Evolutionary conservation across 2,329 filamentous ascomycete genomes (phyloP), one percentile per base, ranked within the genome.

Genomic region (Teratosphaeria destructans): DNA sequence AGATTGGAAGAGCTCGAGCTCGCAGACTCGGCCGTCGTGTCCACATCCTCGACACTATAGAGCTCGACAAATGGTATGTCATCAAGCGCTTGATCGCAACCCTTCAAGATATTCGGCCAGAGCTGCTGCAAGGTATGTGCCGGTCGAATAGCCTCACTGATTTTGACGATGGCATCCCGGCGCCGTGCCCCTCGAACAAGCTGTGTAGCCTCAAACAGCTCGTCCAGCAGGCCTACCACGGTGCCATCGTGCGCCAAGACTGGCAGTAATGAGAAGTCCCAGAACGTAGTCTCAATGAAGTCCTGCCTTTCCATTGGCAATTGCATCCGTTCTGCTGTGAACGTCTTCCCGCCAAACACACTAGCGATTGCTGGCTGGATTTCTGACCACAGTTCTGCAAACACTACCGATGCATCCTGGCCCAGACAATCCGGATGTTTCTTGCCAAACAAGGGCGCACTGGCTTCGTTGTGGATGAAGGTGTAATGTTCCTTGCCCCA

Each of bases 401-500:
- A 69, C 5, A 62, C 61, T 5, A 58, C 58, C 10, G 57, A 57
- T 4, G 62, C 60, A 19, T 58, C 60, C 47, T 62, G 52, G 4
- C 68, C 69, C 23, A 70, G 57, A 29, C 58, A 62, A 5, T 47
- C 52, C 1, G 69, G 67, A 55, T 71, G 68, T 57, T 66, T 67
- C 1, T 58, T 54, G 12, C 62, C 67, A 26, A 67, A 66, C 5
- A 71, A 27, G 10, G 64, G 65, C 8, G 67, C 62, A 37, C 65
- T 68, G 6, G 66, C 63, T 53, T 69, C 69, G 60, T 71, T 71
- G 61, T 71, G 70, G 14, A 71, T 61, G 35, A 69, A 65, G 0
- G 62, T 65, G 52, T 72, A 68, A 2, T 72, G 66, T 6, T 70
- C 61, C 11, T 43, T 43, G 7, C 75, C 74, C 71, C 66, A 71